Conservation (phyloP, 306 rosid species). For the Vigna angularis region DNA sequence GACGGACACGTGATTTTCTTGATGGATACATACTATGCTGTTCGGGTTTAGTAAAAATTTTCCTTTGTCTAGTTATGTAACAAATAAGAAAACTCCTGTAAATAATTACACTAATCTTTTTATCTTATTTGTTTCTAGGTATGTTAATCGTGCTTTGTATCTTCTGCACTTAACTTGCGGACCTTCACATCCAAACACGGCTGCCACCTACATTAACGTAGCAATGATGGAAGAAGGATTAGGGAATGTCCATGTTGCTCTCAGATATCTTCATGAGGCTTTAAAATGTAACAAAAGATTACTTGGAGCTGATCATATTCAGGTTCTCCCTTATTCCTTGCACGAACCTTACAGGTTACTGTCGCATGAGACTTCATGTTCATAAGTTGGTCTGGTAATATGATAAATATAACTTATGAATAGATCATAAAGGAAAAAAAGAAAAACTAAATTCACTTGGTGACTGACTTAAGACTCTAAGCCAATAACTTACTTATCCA, state of each 20-base stretch:
- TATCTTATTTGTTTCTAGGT: slow-evolving; percentile 55
- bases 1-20: slow-evolving; percentile 7
- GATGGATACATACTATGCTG: background rate
- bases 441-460: background rate
- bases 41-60: background rate
- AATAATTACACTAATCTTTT: slow-evolving; percentile 16
- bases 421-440: slow-evolving; percentile 2
- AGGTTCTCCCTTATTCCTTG: slow-evolving; percentile 60
- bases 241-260: slow-evolving; percentile 97
- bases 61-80: background rate
- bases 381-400: slow-evolving; percentile 9
- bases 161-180: slow-evolving; percentile 97
- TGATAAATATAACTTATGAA: slow-evolving; percentile 15
- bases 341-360: slow-evolving; percentile 12
- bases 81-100: background rate
- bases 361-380: slow-evolving; percentile 31
- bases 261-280: slow-evolving; percentile 97
- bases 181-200: slow-evolving; percentile 99
- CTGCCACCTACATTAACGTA: slow-evolving; percentile 96
- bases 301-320: slow-evolving; percentile 98
- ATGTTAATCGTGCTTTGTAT: slow-evolving; percentile 93
- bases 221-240: slow-evolving; percentile 99
- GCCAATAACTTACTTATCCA: background rate
- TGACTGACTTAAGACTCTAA: background rate
- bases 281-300: slow-evolving; percentile 93